A percentile compares a stretch with the other conserved stretches of the same genome.
phyloP scores from a whole-genome alignment of 805 yeast species.

The Torulaspora quercuum region DNA sequence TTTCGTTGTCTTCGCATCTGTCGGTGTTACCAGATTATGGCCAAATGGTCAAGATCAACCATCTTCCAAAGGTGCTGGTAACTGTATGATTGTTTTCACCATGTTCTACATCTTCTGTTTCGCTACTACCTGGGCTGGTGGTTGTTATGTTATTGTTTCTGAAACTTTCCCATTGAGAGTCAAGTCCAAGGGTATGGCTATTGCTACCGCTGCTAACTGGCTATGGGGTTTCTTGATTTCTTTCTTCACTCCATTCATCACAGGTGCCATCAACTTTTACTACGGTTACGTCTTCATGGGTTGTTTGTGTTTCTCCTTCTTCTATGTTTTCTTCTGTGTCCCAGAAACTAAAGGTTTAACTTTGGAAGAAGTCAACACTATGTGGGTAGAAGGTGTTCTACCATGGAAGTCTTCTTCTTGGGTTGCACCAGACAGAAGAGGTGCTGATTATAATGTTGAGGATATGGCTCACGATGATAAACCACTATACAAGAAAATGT shows the following conservation, averaged over 20 bases:
- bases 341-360: constrained; percentile 76
- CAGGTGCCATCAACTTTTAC: constrained; percentile 58
- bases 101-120: constrained; percentile 69
- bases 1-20: constrained; percentile 50
- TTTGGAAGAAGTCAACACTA: constrained; percentile 74
- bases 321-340: constrained; percentile 66
- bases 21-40: constrained; percentile 52
- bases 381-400: constrained; percentile 42
- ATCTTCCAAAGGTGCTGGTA: constrained; percentile 55
- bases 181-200: constrained; percentile 52
- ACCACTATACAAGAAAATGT: constrained; percentile 24
- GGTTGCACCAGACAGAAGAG: constrained; percentile 40
- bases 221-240: constrained; percentile 66
- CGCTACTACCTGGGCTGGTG: constrained; percentile 76
- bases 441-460: constrained; percentile 15
- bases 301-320: constrained; percentile 49
- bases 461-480: constrained; percentile 24
- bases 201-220: constrained; percentile 62
- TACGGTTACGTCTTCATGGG: constrained; percentile 63
- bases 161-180: constrained; percentile 73
- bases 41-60: constrained; percentile 41
- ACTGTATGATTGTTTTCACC: constrained; percentile 67
- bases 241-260: constrained; percentile 69
- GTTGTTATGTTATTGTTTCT: constrained; percentile 59
- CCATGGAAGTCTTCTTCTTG: constrained; percentile 48